Percentiles rank a stretch among this genome's conserved stretches.
Evolutionary conservation across 176 grass and related monocot genomes (phyloP).

Genomic region (Oryza glumipatula): DNA sequence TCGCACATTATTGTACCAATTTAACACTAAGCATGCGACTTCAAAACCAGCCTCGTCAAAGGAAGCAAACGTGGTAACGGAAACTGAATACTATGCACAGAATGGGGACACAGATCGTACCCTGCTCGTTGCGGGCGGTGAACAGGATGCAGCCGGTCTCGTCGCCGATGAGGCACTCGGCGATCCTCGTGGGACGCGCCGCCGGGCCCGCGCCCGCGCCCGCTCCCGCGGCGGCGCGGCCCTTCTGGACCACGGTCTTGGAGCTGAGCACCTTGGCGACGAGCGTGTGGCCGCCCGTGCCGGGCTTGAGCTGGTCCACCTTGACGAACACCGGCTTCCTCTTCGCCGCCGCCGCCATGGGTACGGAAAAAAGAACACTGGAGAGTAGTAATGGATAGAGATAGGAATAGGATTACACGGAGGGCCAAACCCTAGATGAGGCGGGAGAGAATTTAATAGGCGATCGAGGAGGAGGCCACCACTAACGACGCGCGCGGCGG

Average conservation of each 20-base stretch:
- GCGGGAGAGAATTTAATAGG: constrained; percentile 37
- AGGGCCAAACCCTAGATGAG: constrained; percentile 47
- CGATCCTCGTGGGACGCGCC: constrained; percentile 56
- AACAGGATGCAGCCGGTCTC: constrained; percentile 85
- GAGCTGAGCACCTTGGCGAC: constrained; percentile 68
- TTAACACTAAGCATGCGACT: not conserved
- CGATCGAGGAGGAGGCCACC: constrained; percentile 35
- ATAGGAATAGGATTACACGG: constrained; percentile 13
- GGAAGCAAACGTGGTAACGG: not conserved
- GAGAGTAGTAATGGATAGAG: not conserved
- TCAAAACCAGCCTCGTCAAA: constrained; percentile 6
- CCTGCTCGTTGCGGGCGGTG: constrained; percentile 81
- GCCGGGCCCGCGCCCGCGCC: constrained; percentile 17
- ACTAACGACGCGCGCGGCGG: constrained; percentile 41
- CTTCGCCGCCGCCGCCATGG: constrained; percentile 58
- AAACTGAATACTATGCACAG: not conserved
- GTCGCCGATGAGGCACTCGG: constrained; percentile 85
- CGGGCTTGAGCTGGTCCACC: constrained; percentile 81
- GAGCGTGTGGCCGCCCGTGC: constrained; percentile 71
- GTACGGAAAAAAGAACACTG: not conserved
- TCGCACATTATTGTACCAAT: not conserved
- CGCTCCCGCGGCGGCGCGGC: constrained; percentile 33
- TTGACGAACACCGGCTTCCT: constrained; percentile 77
- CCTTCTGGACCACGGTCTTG: constrained; percentile 72
- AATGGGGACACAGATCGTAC: constrained; percentile 42